Evolutionary conservation across 2,329 filamentous ascomycete genomes (phyloP).

Genomic region (Trichoderma cornu-damae): DNA sequence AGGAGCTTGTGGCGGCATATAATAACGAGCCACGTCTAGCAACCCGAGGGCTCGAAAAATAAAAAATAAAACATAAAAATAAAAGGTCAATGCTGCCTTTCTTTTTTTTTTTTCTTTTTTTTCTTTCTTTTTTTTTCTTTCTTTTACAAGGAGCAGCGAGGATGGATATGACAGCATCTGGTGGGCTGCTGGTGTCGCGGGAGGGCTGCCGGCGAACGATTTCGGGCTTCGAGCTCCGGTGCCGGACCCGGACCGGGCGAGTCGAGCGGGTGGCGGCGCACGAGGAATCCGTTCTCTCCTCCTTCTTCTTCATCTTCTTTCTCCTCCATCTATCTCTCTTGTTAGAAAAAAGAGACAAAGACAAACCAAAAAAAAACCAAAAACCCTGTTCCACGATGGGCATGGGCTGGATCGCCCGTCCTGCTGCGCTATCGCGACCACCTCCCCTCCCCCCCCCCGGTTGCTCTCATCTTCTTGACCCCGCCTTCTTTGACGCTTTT

Average conservation of each 20-base stretch:
- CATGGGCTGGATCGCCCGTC: too few relatives aligned
- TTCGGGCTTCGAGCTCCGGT: slow-evolving; percentile 16
- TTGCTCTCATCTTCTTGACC: too few relatives aligned
- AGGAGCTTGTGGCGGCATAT: not conserved
- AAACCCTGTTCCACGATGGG: not conserved
- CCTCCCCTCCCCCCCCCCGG: too few relatives aligned
- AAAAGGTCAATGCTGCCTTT: too few relatives aligned
- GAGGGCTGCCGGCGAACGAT: not conserved
- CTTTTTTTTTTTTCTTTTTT: too few relatives aligned
- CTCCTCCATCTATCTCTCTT: not conserved
- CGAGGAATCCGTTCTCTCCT: too few relatives aligned
- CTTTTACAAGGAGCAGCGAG: not conserved
- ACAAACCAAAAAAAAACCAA: too few relatives aligned
- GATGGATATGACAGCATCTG: not conserved
- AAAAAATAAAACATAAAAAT: too few relatives aligned
- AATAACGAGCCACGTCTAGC: not conserved
- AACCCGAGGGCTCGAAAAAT: not conserved
- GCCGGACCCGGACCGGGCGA: slow-evolving; percentile 14
- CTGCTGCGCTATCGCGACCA: too few relatives aligned
- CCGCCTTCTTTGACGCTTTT: too few relatives aligned
- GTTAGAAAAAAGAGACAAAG: too few relatives aligned
- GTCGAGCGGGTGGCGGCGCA: slow-evolving; percentile 4
- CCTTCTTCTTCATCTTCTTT: not conserved
- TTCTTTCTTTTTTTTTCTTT: too few relatives aligned
- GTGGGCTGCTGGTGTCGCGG: not conserved